phyloP scores from a whole-genome alignment of 805 yeast genomes.

The Maudiozyma barnettii region DNA sequence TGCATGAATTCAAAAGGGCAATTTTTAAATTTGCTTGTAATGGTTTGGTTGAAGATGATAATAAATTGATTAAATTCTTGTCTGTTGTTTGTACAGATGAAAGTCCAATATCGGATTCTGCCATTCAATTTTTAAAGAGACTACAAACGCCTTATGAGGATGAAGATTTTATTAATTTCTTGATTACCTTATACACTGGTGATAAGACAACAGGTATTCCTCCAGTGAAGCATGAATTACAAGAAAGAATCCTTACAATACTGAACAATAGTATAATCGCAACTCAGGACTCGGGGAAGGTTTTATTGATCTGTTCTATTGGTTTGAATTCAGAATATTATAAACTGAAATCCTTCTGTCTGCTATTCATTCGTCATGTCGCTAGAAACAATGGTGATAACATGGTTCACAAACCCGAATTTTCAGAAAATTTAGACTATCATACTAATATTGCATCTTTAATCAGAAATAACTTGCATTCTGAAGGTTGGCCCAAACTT shows the following conservation, averaged over 20 bases:
- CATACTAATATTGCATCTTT: constrained; percentile 38
- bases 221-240: constrained; percentile 45
- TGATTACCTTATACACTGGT: constrained; percentile 47
- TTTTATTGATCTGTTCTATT: constrained; percentile 43
- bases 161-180: constrained; percentile 31
- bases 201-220: constrained; percentile 32
- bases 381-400: constrained; percentile 27
- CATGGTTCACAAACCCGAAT: constrained; percentile 6
- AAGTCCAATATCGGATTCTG: constrained; percentile 45
- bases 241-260: constrained; percentile 45
- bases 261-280: constrained; percentile 46
- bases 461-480: constrained; percentile 41
- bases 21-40: constrained; percentile 27
- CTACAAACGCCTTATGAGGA: constrained; percentile 45
- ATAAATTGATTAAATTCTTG: constrained; percentile 37
- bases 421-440: constrained; percentile 9
- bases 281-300: constrained; percentile 29
- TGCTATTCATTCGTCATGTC: constrained; percentile 59
- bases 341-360: constrained; percentile 46
- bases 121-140: constrained; percentile 44
- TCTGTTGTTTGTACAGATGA: constrained; percentile 56
- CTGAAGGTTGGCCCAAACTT: constrained; percentile 54
- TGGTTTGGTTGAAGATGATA: constrained; percentile 35
- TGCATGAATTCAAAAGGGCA: constrained; percentile 34
- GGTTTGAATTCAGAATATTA: constrained; percentile 50